phyloP scores from a whole-genome alignment of 768 basidiomycete species.

The Austroboletus eburneus region DNA sequence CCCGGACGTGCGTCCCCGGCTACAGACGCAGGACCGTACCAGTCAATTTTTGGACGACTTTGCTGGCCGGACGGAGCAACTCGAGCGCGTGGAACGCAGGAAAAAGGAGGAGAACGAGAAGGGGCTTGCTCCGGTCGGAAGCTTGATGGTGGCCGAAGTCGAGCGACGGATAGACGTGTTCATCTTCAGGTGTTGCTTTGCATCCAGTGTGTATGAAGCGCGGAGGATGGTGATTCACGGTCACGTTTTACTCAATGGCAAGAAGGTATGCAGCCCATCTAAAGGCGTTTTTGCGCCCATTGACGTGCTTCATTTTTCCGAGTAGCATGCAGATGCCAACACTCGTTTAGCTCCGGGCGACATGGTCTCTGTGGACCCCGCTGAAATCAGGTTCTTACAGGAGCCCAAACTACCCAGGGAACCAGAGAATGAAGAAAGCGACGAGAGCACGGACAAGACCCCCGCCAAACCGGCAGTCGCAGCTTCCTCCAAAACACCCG shows the following conservation, averaged over 20 bases:
- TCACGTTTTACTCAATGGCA: slow-evolving; percentile 84
- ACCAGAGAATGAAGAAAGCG: slow-evolving; percentile 3
- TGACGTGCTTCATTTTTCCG: neutral
- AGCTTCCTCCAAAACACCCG: slow-evolving; percentile 2
- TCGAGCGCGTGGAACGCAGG: slow-evolving; percentile 41
- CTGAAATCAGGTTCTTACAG: slow-evolving; percentile 69
- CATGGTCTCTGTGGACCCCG: slow-evolving; percentile 85
- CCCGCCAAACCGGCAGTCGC: neutral
- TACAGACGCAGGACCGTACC: slow-evolving; percentile 34
- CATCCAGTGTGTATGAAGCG: slow-evolving; percentile 86
- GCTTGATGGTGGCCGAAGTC: slow-evolving; percentile 93
- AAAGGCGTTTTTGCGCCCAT: neutral
- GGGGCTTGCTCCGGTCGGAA: slow-evolving; percentile 84
- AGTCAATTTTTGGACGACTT: slow-evolving; percentile 49
- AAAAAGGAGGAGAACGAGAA: slow-evolving; percentile 51
- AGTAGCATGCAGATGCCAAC: slow-evolving; percentile 78
- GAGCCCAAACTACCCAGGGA: slow-evolving; percentile 26
- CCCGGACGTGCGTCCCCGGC: slow-evolving; percentile 75
- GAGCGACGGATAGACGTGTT: slow-evolving; percentile 92
- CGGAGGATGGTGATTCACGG: slow-evolving; percentile 83
- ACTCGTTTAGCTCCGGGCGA: slow-evolving; percentile 91
- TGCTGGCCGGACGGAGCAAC: slow-evolving; percentile 47
- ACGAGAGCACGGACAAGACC: no score
- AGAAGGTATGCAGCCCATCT: slow-evolving; percentile 54
- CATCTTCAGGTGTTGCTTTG: slow-evolving; percentile 86